phyloP scores from a whole-genome alignment of 176 grass and related monocot species.

The Eleusine indica region DNA sequence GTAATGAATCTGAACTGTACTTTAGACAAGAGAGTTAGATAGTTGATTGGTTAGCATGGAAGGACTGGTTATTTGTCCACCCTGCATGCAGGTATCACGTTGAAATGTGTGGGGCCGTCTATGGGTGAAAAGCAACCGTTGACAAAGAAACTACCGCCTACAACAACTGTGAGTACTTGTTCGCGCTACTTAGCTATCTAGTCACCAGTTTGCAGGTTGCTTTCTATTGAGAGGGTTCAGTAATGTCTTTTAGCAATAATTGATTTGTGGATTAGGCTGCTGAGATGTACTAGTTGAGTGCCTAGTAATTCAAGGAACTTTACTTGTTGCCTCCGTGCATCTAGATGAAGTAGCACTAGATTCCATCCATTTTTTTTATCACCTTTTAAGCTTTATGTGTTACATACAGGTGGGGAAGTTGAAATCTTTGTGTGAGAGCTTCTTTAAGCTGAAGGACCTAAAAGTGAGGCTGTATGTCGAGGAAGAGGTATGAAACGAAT shows the following conservation, averaged over 20 bases:
- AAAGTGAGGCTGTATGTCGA: slow-evolving; percentile 75
- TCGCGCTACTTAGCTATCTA: slow-evolving; percentile 4
- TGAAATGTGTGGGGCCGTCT: slow-evolving; percentile 96
- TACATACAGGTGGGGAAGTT: slow-evolving; percentile 76
- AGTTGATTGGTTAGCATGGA: neutral
- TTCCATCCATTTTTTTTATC: neutral
- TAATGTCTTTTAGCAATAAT: slow-evolving; percentile 14
- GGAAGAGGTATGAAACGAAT: slow-evolving; percentile 64
- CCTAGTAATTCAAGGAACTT: neutral
- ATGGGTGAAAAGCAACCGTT: slow-evolving; percentile 88
- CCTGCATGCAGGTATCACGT: slow-evolving; percentile 58
- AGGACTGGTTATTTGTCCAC: neutral
- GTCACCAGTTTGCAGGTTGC: neutral
- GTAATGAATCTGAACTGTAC: slow-evolving; percentile 45
- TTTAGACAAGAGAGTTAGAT: neutral
- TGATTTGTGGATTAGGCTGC: slow-evolving; percentile 9
- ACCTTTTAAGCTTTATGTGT: neutral
- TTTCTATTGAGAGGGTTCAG: neutral
- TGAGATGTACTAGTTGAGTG: neutral
- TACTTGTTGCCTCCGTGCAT: neutral
- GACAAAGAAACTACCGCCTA: slow-evolving; percentile 77
- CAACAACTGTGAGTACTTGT: slow-evolving; percentile 65
- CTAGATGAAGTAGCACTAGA: neutral
- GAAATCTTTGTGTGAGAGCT: slow-evolving; percentile 80
- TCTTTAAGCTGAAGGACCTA: slow-evolving; percentile 90